Evolutionary conservation across 2,329 filamentous ascomycete species (phyloP), one percentile per base, ranked within the genome.

Genomic region (Diaporthe destruens): DNA sequence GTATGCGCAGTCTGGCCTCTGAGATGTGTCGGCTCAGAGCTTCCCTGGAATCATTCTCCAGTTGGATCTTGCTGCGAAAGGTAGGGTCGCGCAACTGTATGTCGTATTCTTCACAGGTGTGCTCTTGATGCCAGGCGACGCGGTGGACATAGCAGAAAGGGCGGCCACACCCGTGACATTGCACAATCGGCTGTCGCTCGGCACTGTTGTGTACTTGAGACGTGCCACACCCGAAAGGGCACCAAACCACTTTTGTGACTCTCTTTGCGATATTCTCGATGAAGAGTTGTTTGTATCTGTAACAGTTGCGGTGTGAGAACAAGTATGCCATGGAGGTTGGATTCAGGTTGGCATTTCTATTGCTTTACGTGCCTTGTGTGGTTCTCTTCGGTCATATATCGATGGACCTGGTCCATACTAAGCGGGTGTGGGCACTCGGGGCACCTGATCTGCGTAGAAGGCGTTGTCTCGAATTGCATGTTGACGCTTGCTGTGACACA

Each of bases 41-140:
- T 23, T 61, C 56, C 12, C 56, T 61, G 56, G 56, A 44, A 16
- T 44, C 56, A 7, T 61, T 61, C 36, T 61, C 56, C 2, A 12
- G 34, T 23, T 61, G 36, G 0, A 42, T 29, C 1, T 25, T 42
- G 23, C 56, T 61, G 36, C 56, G 56, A 44, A 61, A 61, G 16
- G 56, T 44, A 2, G 56, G 36, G 39, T 61, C 56, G 3, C 36
- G 36, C 6, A 29, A 34, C 2, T 61, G 23, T 23, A 44, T 29
- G 8, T 61, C 56, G 36, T 61, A 61, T 6, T 61, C 56, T 23
- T 44, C 1, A 20, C 56, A 61, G 2, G 56, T 61, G 36, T 61
- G 56, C 23, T 61, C 56, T 20, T 6, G 36, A 20, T 61, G 56
- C 56, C 56, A 61, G 23, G 42, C 36, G 8, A 61, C 56, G 0